Percentiles rank a stretch among this genome's conserved stretches.
Evolutionary conservation across 2,329 filamentous ascomycete species (phyloP).

Genomic region (Colletotrichum sp.): DNA sequence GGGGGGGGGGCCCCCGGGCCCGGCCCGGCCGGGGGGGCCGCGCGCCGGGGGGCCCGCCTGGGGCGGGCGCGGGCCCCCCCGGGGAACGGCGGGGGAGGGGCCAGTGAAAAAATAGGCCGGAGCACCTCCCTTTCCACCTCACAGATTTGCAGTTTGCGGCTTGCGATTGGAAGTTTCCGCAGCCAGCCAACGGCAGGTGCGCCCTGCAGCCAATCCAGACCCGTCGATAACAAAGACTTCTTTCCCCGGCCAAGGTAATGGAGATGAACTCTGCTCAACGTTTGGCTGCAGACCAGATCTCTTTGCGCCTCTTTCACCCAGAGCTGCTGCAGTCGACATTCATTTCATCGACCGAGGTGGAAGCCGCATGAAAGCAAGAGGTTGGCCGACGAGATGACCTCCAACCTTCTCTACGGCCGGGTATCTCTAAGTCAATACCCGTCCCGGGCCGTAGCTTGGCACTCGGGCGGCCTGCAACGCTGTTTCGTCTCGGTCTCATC

Average conservation of each 20-base stretch:
- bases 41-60: too few relatives aligned
- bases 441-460: neutral
- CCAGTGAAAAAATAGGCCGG: neutral
- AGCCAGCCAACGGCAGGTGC: neutral
- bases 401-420: neutral
- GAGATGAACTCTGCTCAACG: neutral
- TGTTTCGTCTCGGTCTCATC: conserved; percentile 11
- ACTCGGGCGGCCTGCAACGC: neutral
- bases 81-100: too few relatives aligned
- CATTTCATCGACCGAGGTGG: neutral
- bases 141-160: neutral
- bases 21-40: too few relatives aligned
- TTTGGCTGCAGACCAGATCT: neutral
- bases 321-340: neutral
- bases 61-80: too few relatives aligned
- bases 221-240: neutral
- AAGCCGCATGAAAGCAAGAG: neutral
- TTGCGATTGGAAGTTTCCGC: neutral
- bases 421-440: neutral
- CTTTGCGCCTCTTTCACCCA: neutral
- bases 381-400: neutral
- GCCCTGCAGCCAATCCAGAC: neutral
- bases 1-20: too few relatives aligned
- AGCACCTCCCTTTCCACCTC: neutral
- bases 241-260: neutral